Percentiles rank a stretch among this genome's conserved stretches.
Conservation (phyloP, 129 eudicot genomes). For the carrot (Daucus carota) region DH1_v3.0 NC_030384.2:36767001-36767500, state of each 20-base stretch:
- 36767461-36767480: constrained; percentile 39
- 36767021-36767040: constrained; percentile 83
- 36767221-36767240: background rate
- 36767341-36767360: constrained; percentile 95
- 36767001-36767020: constrained; percentile 32
- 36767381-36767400: constrained; percentile 66
- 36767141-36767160: constrained; percentile 60
- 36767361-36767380: constrained; percentile 55
- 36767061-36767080: constrained; percentile 52
- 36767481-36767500: constrained; percentile 67
- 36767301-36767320: constrained; percentile 80
- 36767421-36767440: constrained; percentile 34
- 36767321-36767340: constrained; percentile 95
- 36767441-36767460: constrained; percentile 25
- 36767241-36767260: background rate
- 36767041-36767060: constrained; percentile 70
- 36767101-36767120: constrained; percentile 77
- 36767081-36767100: constrained; percentile 60
- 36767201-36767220: background rate
- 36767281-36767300: constrained; percentile 74
- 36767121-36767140: constrained; percentile 54
- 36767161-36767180: constrained; percentile 45
- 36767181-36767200: constrained; percentile 1
- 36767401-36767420: constrained; percentile 52
- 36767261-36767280: constrained; percentile 51